phyloP scores from a whole-genome alignment of 345 rosid species.

The Populus nigra region DNA sequence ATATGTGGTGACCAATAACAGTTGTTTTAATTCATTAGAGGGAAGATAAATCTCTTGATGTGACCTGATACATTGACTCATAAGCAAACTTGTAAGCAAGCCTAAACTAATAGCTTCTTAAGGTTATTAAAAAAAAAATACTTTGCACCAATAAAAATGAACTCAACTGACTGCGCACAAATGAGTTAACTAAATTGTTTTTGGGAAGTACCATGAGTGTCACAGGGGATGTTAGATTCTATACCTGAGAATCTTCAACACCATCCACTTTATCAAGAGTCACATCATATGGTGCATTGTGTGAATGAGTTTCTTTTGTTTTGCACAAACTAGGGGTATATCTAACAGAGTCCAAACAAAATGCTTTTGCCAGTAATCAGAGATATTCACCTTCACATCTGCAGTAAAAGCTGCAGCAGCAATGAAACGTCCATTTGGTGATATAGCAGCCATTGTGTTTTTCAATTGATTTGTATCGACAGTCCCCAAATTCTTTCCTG shows the following conservation, averaged over 20 bases:
- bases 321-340: not conserved
- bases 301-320: not conserved
- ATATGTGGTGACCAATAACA: not conserved
- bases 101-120: not conserved
- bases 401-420: constrained; percentile 99
- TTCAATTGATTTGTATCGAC: constrained; percentile 96
- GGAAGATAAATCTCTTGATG: too few relatives aligned
- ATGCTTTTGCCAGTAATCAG: not conserved
- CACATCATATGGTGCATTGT: not conserved
- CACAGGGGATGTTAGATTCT: not conserved
- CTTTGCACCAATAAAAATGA: not conserved
- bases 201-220: not conserved
- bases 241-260: not conserved
- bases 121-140: not conserved
- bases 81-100: not conserved
- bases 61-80: not conserved
- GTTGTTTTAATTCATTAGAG: not conserved
- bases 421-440: constrained; percentile 95
- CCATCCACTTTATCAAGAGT: not conserved
- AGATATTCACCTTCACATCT: constrained; percentile 76
- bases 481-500: constrained; percentile 74
- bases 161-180: not conserved
- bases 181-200: not conserved
- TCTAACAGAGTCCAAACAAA: not conserved
- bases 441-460: constrained; percentile 81